Conservation (phyloP, 164 flowering plant genomes). For the Houttuynia cordata region DNA sequence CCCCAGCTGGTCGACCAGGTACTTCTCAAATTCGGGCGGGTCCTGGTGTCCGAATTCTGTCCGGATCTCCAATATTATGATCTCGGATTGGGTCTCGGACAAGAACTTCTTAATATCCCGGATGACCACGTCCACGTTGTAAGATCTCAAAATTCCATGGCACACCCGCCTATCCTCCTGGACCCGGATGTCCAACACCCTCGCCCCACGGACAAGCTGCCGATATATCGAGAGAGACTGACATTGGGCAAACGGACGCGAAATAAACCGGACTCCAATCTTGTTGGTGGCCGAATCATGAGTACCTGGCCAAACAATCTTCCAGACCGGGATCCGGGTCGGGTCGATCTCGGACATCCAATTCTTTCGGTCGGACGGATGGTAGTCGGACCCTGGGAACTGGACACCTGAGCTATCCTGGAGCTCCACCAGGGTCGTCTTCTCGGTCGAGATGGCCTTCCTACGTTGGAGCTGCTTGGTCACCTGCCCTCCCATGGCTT, state of each 20-base stretch:
- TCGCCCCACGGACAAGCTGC: constrained; percentile 53
- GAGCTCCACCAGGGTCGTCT: constrained; percentile 43
- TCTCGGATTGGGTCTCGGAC: constrained; percentile 68
- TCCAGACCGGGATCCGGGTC: constrained; percentile 27
- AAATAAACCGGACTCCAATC: constrained; percentile 51
- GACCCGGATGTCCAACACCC: constrained; percentile 71
- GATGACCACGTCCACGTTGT: constrained; percentile 66
- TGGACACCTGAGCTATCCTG: constrained; percentile 24
- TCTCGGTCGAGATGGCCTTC: constrained; percentile 42
- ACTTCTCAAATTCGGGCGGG: constrained; percentile 81
- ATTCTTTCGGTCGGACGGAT: constrained; percentile 50
- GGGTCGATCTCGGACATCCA: constrained; percentile 74
- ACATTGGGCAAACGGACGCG: constrained; percentile 87
- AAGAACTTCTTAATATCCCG: constrained; percentile 59
- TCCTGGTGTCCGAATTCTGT: constrained; percentile 88
- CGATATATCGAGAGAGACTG: constrained; percentile 63
- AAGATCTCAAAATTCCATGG: constrained; percentile 67
- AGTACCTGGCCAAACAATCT: constrained; percentile 94
- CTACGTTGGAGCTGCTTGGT: constrained; percentile 52
- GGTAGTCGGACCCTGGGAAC: constrained; percentile 60
- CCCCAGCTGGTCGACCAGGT: constrained; percentile 58
- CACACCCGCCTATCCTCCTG: constrained; percentile 70
- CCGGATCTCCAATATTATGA: constrained; percentile 64
- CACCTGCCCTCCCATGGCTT: constrained; percentile 52
- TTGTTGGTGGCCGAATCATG: constrained; percentile 90